phyloP scores from a whole-genome alignment of 331 rosid species.

The Quercus tomentella region DNA sequence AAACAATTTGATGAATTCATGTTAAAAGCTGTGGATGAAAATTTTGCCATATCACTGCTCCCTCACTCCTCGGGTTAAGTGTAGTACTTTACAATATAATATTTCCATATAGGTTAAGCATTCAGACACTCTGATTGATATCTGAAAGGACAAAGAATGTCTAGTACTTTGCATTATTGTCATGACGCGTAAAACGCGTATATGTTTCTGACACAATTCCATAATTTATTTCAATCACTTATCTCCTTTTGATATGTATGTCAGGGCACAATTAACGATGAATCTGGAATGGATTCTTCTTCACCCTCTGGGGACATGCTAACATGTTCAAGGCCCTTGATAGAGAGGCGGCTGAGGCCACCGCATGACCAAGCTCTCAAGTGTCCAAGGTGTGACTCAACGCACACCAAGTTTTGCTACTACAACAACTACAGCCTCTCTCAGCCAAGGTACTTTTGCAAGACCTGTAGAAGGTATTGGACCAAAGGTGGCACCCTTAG shows the following conservation, averaged over 20 bases:
- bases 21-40: not conserved
- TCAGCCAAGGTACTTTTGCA: constrained; percentile 97
- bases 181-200: not conserved
- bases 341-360: constrained; percentile 71
- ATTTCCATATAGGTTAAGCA: not conserved
- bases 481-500: constrained; percentile 94
- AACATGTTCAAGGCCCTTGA: constrained; percentile 64
- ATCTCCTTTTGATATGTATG: constrained; percentile 1
- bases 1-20: no score
- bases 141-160: not conserved
- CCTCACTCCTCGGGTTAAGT: not conserved
- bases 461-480: constrained; percentile 95
- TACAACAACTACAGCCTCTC: constrained; percentile 97
- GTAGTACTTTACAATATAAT: not conserved
- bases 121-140: not conserved
- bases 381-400: constrained; percentile 92
- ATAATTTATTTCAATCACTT: no score
- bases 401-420: constrained; percentile 96
- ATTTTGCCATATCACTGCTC: not conserved
- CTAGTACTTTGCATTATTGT: not conserved
- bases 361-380: constrained; percentile 74
- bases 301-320: constrained; percentile 69
- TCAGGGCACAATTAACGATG: constrained; percentile 68
- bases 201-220: constrained; percentile 6
- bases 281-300: constrained; percentile 68